Conservation (phyloP, 2,329 filamentous ascomycete genomes). For the Knufia fluminis region DNA sequence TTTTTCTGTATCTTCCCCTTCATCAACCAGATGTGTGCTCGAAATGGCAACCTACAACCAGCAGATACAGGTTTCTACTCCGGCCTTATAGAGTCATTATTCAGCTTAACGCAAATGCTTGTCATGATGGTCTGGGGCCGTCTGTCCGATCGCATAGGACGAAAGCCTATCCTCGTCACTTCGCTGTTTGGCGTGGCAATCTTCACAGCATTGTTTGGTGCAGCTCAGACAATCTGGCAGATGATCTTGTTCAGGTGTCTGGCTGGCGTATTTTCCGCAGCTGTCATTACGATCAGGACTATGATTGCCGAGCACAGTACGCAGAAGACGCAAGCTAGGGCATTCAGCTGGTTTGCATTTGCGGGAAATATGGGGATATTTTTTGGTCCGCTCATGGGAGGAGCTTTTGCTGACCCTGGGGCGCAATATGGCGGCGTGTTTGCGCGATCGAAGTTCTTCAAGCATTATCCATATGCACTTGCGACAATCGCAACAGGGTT, state of each 20-base stretch:
- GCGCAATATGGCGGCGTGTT: slow-evolving; percentile 54
- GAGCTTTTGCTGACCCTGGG: slow-evolving; percentile 58
- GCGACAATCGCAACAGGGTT: slow-evolving; percentile 50
- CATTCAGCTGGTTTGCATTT: slow-evolving; percentile 71
- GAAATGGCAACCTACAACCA: slow-evolving; percentile 52
- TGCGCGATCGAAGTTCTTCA: slow-evolving; percentile 47
- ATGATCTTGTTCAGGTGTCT: slow-evolving; percentile 65
- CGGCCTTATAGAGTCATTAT: slow-evolving; percentile 62
- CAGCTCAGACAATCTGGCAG: slow-evolving; percentile 57
- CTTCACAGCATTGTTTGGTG: slow-evolving; percentile 57
- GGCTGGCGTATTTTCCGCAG: slow-evolving; percentile 65
- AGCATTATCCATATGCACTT: slow-evolving; percentile 57
- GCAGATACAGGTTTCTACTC: slow-evolving; percentile 71
- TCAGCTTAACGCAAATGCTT: slow-evolving; percentile 66
- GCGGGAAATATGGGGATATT: slow-evolving; percentile 65
- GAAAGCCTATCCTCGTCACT: slow-evolving; percentile 62
- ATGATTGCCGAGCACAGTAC: slow-evolving; percentile 70
- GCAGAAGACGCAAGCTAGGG: slow-evolving; percentile 57
- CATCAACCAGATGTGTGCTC: slow-evolving; percentile 65
- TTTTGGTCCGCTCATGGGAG: slow-evolving; percentile 61
- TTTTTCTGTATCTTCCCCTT: slow-evolving; percentile 27
- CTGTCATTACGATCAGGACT: slow-evolving; percentile 60
- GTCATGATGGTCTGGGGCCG: slow-evolving; percentile 68
- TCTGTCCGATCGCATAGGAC: slow-evolving; percentile 57
- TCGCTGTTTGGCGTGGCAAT: slow-evolving; percentile 56